Evolutionary conservation across 768 basidiomycete species (phyloP).

Genomic region (Cystobasidium tubakii): DNA sequence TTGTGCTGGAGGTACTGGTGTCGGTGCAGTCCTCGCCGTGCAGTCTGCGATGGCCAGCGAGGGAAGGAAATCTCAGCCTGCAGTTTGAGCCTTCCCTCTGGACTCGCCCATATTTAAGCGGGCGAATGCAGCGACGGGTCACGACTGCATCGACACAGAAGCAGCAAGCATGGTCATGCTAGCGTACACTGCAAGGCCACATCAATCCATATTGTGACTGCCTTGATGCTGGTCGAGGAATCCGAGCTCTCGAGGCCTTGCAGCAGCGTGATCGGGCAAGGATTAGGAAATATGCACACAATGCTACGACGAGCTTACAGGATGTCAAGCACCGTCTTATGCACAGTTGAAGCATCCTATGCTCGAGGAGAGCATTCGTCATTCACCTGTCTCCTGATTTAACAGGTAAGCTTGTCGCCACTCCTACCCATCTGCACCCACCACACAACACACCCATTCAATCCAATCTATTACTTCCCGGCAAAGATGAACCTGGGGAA

Average conservation of each 20-base stretch:
- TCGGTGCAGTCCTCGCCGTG: background rate
- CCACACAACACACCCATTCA: background rate
- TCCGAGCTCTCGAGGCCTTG: no score
- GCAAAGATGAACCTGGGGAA: constrained; percentile 36
- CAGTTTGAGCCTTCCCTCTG: background rate
- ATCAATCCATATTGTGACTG: no score
- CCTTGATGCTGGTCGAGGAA: no score
- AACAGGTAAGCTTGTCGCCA: background rate
- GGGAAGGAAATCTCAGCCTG: background rate
- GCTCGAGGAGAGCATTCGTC: no score
- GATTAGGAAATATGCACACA: no score
- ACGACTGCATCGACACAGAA: background rate
- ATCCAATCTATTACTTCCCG: background rate
- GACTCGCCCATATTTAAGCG: background rate
- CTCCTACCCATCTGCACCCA: background rate
- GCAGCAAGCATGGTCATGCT: background rate
- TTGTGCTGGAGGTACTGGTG: background rate
- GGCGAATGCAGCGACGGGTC: background rate
- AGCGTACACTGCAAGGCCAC: no score
- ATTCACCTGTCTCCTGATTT: no score
- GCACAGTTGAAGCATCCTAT: no score
- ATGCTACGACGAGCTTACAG: no score
- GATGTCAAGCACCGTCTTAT: no score
- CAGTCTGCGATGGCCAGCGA: background rate
- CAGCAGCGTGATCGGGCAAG: no score